phyloP scores from a whole-genome alignment of 768 basidiomycete species.

The Symmetrospora coprosmae region DNA sequence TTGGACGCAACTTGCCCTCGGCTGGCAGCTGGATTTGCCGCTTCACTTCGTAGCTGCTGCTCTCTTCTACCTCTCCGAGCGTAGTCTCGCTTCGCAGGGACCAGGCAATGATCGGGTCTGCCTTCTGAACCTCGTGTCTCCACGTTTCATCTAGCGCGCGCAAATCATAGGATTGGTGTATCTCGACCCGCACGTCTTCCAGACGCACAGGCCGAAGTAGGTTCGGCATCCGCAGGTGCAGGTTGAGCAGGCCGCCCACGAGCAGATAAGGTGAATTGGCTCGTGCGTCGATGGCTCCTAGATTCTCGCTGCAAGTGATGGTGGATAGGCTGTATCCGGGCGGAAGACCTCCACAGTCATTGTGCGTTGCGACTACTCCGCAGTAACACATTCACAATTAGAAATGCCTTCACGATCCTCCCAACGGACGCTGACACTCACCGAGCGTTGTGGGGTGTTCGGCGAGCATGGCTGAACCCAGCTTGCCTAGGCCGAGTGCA shows the following conservation, averaged over 20 bases:
- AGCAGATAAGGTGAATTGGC: neutral
- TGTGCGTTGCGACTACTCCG: neutral
- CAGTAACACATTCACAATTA: too few relatives aligned
- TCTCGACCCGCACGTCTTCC: neutral
- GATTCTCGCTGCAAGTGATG: neutral
- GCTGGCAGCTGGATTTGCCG: neutral
- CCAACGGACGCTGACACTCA: neutral
- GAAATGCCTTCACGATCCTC: too few relatives aligned
- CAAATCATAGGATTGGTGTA: neutral
- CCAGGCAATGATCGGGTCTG: neutral
- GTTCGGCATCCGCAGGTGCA: neutral
- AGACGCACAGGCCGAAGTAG: neutral
- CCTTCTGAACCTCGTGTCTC: neutral
- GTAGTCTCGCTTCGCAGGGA: neutral
- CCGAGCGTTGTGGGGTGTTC: neutral
- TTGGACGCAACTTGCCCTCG: neutral
- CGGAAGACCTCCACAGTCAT: neutral
- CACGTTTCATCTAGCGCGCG: slow-evolving; percentile 6
- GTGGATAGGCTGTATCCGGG: neutral
- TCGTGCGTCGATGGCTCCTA: neutral
- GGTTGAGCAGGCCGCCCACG: neutral
- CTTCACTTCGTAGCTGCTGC: neutral
- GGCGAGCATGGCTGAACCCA: neutral
- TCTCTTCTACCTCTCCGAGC: neutral
- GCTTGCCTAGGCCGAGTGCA: neutral